Evolutionary conservation across 2,329 filamentous ascomycete genomes (phyloP), one percentile per base, ranked within the genome.

Genomic region (Alternaria ethzedia): DNA sequence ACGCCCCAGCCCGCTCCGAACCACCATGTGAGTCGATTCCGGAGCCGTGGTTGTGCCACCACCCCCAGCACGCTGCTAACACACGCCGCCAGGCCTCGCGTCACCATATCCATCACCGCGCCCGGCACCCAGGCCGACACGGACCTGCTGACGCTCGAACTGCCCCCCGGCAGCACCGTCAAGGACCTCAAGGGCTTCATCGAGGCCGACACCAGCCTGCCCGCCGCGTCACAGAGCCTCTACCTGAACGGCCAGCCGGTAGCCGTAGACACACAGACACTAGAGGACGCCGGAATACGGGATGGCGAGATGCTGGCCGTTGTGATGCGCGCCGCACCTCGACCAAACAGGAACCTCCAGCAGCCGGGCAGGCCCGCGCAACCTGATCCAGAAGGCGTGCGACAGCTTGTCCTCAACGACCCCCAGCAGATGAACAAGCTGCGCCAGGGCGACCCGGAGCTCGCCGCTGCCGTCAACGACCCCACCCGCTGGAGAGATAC

Each of bases 231-330:
- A 50, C 94, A 97, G 80, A 90, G 93, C 76, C 90, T 98, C 77
- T 96, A 96, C 82, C 91, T 95, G 83, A 96, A 97, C 79, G 96
- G 95, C 69, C 88, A 89, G 69, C 87, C 94, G 45, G 88, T 99
- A 59, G 86, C 84, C 70, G 90, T 94, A 80, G 90, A 94, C 73
- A 82, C 86, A 62, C 91, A 94, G 79, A 97, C 94, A 4, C 87
- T 99, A 76, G 88, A 94, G 70, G 87, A 95, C 73, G 87, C 94
- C 30, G 87, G 91, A 45, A 91, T 99, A 72, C 88, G 85, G 52
- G 93, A 98, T 81, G 93, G 93, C 59, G 96, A 97, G 76, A 94
- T 99, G 92, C 84, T 99, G 68, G 93, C 92, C 28, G 87, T 98
- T 70, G 91, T 97, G 77, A 90, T 97, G 70, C 78, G 78, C 62